These are phyloP conservation scores for Forsythia viridissima DNA, from an alignment of 257 asterid species.

Conservation along the genomic window DNA sequence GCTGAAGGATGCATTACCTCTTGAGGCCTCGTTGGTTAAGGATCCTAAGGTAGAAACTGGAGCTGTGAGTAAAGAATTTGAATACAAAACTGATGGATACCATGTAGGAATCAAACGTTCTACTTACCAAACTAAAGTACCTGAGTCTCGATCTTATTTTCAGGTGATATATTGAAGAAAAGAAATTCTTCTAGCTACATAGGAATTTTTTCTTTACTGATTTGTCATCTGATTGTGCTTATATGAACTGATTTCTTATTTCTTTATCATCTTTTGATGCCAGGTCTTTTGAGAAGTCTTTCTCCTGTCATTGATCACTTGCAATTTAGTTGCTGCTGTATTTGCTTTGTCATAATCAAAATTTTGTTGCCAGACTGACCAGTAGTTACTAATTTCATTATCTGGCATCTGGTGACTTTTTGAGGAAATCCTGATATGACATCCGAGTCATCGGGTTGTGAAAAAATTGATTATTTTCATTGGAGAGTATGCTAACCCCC, in stretches of 20 bases:
- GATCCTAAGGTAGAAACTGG: constrained; percentile 44
- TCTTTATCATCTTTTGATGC: constrained; percentile 14
- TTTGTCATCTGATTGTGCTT: constrained; percentile 11
- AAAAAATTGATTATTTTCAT: neutral
- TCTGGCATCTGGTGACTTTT: neutral
- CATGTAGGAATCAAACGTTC: constrained; percentile 38
- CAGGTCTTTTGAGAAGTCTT: constrained; percentile 31
- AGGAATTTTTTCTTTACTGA: neutral
- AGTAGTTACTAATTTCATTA: constrained; percentile 4
- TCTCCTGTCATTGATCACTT: constrained; percentile 27
- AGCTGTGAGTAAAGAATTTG: constrained; percentile 41
- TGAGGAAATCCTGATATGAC: neutral
- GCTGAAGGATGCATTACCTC: constrained; percentile 53
- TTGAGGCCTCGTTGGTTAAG: constrained; percentile 38
- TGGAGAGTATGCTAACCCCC: neutral
- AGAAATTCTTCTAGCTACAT: neutral
- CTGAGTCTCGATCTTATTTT: constrained; percentile 51
- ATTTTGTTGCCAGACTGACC: constrained; percentile 7
- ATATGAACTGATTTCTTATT: constrained; percentile 22
- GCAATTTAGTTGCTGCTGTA: neutral
- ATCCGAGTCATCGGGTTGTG: neutral
- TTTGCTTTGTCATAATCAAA: neutral
- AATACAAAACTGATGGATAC: constrained; percentile 26
- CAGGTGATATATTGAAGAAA: constrained; percentile 43
- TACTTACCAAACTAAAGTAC: constrained; percentile 43